Evolutionary conservation across 768 basidiomycete genomes (phyloP), one percentile per base, ranked within the genome.

Genomic region (Lentinus brumalis): DNA sequence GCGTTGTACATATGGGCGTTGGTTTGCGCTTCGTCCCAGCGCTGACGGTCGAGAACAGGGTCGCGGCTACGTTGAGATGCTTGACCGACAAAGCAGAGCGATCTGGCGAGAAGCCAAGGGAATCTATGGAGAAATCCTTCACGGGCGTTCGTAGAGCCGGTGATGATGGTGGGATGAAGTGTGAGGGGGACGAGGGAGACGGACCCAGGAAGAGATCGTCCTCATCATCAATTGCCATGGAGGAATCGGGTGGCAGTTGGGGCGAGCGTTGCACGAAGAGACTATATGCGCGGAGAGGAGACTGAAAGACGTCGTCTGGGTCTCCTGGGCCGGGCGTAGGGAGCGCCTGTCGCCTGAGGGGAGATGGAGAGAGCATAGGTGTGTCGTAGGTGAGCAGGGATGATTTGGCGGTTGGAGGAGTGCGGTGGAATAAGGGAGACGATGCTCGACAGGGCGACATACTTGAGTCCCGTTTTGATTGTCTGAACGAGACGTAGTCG

Each of bases 1-100:
- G 88, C 10, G 87, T 89, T 32, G 67, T 53, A 75, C 62, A 85
- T 64, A 73, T 79, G 53, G 74, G 75, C 47, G 76, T 78, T 5
- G 86, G 85, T 70, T 89, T 90, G 68, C 88, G 85, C 71, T 90
- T 90, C 1, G 82, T 85, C 42, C 87, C 86, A 14, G 56, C 54
- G 12, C 68, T 57, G 0, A 69, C 49, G 1, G 63, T 46, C 5
- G 62, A 18, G 38, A 57, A 49, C 0, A 64, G 50, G 16, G 66
- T 1, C 60, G 18, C 11, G 50, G 69, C 56, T 16, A 66, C 45
- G 57, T 76, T 77, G 60, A 71, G 64, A n/a, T 64, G 72, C 50
- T 64, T 72, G 1, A 66, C 62, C 51, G 71, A 77, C 46, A 86
- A 76, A 0, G 79, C 76, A 42, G 80, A 70, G 41, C 81, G 82